These are phyloP conservation scores for Hymenochaete sp. DNA, from an alignment of 1,284 basidiomycete species.

Conservation along the genomic window DNA sequence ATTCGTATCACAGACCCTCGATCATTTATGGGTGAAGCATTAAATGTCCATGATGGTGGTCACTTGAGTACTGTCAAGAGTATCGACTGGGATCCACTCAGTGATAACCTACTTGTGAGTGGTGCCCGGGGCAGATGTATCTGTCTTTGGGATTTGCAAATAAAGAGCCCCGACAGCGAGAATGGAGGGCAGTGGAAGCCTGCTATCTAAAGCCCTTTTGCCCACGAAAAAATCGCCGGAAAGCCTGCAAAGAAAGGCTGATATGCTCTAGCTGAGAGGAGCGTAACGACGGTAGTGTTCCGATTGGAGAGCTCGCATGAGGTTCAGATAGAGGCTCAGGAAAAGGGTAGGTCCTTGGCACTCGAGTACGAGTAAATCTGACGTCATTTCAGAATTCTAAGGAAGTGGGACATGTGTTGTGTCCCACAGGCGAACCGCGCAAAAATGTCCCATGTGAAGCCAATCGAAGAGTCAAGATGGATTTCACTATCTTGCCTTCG, in stretches of 20 bases:
- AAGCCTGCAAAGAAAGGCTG: conserved; percentile 28
- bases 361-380: too few relatives aligned
- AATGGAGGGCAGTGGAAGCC: conserved; percentile 29
- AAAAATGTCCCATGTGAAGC: conserved; percentile 29
- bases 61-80: conserved; percentile 64
- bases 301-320: conserved; percentile 38
- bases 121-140: conserved; percentile 65
- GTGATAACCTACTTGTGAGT: conserved; percentile 47
- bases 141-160: conserved; percentile 63
- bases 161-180: conserved; percentile 16
- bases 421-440: too few relatives aligned
- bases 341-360: conserved; percentile 55
- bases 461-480: conserved; percentile 40
- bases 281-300: conserved; percentile 56
- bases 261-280: conserved; percentile 35
- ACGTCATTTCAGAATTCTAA: conserved; percentile 42
- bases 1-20: conserved; percentile 43
- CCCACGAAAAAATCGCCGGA: conserved; percentile 39
- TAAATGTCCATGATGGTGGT: conserved; percentile 39
- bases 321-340: conserved; percentile 55
- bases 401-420: conserved; percentile 61
- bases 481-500: conserved; percentile 60
- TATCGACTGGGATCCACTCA: conserved; percentile 55
- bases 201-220: conserved; percentile 40
- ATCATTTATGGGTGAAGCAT: conserved; percentile 28